These are phyloP conservation scores for Tolypocladium nubicola DNA, from an alignment of 2,329 filamentous ascomycete genomes.

Conservation along the genomic window DNA sequence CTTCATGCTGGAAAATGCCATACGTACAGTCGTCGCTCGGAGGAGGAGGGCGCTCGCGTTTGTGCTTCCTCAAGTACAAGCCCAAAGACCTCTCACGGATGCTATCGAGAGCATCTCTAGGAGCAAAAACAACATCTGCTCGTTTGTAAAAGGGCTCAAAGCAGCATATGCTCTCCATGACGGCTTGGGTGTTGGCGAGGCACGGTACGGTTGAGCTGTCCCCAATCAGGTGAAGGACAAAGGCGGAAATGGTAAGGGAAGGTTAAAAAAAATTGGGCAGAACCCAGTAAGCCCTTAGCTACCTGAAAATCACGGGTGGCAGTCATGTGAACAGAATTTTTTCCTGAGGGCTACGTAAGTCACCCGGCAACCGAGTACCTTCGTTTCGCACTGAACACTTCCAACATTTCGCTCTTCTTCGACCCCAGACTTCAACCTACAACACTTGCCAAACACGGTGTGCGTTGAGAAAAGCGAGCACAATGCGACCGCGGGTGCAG, in stretches of 20 bases:
- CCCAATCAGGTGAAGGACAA: no score
- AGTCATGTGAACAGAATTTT: background rate
- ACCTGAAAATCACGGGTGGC: background rate
- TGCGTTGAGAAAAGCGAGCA: background rate
- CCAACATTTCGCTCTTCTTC: background rate
- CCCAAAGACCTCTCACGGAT: conserved; percentile 5
- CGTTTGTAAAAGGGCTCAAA: conserved; percentile 12
- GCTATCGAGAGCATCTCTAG: conserved; percentile 4
- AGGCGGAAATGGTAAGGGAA: no score
- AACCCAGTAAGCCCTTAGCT: no score
- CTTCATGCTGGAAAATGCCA: background rate
- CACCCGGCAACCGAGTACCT: background rate
- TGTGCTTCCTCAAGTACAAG: conserved; percentile 4
- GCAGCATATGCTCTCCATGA: conserved; percentile 13
- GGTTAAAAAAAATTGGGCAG: no score
- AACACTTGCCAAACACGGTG: background rate
- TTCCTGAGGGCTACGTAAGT: background rate
- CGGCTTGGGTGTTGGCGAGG: background rate
- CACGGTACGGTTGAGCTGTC: no score
- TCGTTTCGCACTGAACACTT: background rate
- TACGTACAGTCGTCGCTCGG: background rate
- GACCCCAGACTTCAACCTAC: background rate
- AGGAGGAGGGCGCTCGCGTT: background rate
- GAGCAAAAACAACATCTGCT: conserved; percentile 5
- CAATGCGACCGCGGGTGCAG: conserved; percentile 5